Evolutionary conservation across 2,329 filamentous ascomycete species (phyloP).

Genomic region (Ophiocordyceps sinensis): DNA sequence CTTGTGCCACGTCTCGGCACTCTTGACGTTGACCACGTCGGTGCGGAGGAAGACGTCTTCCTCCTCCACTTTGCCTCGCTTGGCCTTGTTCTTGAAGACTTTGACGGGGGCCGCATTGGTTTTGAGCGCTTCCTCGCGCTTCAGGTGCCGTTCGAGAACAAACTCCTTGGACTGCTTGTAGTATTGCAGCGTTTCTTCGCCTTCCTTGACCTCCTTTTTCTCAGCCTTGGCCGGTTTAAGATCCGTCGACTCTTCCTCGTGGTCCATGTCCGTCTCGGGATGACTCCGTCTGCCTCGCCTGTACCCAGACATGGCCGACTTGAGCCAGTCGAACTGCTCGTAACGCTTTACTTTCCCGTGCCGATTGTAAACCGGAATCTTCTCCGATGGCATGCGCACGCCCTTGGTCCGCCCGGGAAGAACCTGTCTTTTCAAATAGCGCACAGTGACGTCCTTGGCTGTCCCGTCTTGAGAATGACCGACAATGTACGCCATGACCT

Average conservation of each 20-base stretch:
- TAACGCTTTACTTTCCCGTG: conserved; percentile 64
- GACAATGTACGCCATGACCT: conserved; percentile 80
- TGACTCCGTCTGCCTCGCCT: conserved; percentile 28
- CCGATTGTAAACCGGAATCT: conserved; percentile 63
- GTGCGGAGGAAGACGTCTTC: conserved; percentile 69
- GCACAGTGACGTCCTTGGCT: conserved; percentile 85
- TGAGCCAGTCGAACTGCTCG: conserved; percentile 81
- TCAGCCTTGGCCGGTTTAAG: conserved; percentile 58
- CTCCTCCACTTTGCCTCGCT: conserved; percentile 56
- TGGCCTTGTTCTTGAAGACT: conserved; percentile 59
- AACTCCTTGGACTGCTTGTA: conserved; percentile 80
- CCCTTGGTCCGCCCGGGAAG: conserved; percentile 87
- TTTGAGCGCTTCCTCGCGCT: conserved; percentile 77
- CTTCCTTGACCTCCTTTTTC: conserved; percentile 59
- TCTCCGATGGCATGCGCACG: conserved; percentile 62
- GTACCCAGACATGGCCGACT: conserved; percentile 63
- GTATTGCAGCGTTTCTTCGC: conserved; percentile 71
- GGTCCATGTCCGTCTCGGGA: conserved; percentile 56
- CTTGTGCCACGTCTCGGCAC: conserved; percentile 94
- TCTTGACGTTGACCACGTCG: conserved; percentile 77
- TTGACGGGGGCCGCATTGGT: conserved; percentile 55
- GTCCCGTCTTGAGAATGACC: conserved; percentile 73
- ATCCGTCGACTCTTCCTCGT: conserved; percentile 65
- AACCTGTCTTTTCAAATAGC: conserved; percentile 70
- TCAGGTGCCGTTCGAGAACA: conserved; percentile 72